Percentiles rank a stretch among this genome's conserved stretches.
phyloP scores from a whole-genome alignment of 1,284 basidiomycete species.

The Coniferiporia sulphurascens region DNA sequence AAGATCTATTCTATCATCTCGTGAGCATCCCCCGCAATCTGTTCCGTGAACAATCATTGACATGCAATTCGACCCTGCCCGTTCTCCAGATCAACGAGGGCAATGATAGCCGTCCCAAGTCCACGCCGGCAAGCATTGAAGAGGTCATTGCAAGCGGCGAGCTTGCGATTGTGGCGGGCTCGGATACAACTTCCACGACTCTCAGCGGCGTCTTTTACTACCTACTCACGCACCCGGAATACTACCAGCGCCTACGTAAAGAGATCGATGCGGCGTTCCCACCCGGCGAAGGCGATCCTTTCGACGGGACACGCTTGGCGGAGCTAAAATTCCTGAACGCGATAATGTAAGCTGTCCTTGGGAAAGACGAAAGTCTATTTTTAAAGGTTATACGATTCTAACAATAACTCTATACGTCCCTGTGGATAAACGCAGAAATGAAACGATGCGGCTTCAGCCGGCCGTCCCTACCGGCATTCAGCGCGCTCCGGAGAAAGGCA shows the following conservation, averaged over 20 bases:
- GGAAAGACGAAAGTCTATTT: too few relatives aligned
- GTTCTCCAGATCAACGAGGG: slow-evolving; percentile 25
- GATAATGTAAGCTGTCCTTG: slow-evolving; percentile 27
- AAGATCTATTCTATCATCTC: slow-evolving; percentile 16
- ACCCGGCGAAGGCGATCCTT: slow-evolving; percentile 14
- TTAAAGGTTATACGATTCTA: too few relatives aligned
- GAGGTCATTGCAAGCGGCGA: slow-evolving; percentile 29
- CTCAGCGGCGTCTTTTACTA: slow-evolving; percentile 29
- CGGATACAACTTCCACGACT: slow-evolving; percentile 33
- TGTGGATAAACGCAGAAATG: slow-evolving; percentile 3
- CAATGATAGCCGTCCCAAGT: slow-evolving; percentile 24
- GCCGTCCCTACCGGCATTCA: slow-evolving; percentile 12
- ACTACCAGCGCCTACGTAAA: slow-evolving; percentile 24
- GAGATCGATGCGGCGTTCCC: slow-evolving; percentile 28
- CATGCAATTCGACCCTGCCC: slow-evolving; percentile 20
- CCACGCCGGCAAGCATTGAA: slow-evolving; percentile 20
- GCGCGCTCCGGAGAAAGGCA: slow-evolving; percentile 14
- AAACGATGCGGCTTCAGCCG: slow-evolving; percentile 15
- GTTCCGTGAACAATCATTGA: background rate
- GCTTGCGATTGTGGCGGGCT: slow-evolving; percentile 34
- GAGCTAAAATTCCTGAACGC: slow-evolving; percentile 31
- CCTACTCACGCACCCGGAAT: slow-evolving; percentile 29
- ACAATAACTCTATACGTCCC: too few relatives aligned
- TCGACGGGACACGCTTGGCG: slow-evolving; percentile 21
- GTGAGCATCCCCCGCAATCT: background rate